phyloP scores from a whole-genome alignment of 2,329 filamentous ascomycete species.

The Trichophaea hybrida region DNA sequence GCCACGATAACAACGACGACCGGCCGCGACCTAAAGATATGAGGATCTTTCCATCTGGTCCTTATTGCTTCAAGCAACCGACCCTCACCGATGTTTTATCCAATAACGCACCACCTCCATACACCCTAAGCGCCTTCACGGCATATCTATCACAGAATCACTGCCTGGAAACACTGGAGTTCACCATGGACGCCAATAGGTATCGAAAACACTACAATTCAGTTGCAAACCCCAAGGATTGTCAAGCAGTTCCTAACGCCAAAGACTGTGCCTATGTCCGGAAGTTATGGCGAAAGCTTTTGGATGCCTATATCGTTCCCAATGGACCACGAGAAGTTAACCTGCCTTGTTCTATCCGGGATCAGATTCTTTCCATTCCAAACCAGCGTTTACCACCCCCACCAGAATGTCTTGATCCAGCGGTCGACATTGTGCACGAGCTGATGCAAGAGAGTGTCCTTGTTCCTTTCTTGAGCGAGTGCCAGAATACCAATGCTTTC shows the following conservation, averaged over 20 bases:
- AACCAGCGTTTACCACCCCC: constrained; percentile 48
- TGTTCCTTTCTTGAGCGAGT: constrained; percentile 56
- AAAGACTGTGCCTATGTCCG: constrained; percentile 55
- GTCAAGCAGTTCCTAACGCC: constrained; percentile 34
- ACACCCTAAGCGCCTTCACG: constrained; percentile 86
- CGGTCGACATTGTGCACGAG: constrained; percentile 79
- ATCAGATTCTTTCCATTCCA: constrained; percentile 56
- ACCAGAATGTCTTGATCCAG: constrained; percentile 63
- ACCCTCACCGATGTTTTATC: constrained; percentile 76
- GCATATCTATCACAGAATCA: constrained; percentile 94
- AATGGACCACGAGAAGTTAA: constrained; percentile 82
- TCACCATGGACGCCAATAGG: constrained; percentile 82
- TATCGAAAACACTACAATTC: constrained; percentile 57
- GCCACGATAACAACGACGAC: constrained; percentile 13
- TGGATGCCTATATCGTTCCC: constrained; percentile 79
- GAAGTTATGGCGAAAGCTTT: constrained; percentile 71
- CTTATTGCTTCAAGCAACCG: constrained; percentile 48
- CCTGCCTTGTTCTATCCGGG: constrained; percentile 69
- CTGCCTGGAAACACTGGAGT: constrained; percentile 90
- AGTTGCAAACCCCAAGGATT: constrained; percentile 35
- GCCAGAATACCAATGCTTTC: background rate
- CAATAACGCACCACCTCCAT: constrained; percentile 73
- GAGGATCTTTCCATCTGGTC: constrained; percentile 29
- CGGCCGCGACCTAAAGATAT: constrained; percentile 17
- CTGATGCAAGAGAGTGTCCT: constrained; percentile 96